Percentiles rank a stretch among this genome's conserved stretches.
Conservation (phyloP, 1,284 basidiomycete genomes). For the Ceratobasidium sp. region DNA sequence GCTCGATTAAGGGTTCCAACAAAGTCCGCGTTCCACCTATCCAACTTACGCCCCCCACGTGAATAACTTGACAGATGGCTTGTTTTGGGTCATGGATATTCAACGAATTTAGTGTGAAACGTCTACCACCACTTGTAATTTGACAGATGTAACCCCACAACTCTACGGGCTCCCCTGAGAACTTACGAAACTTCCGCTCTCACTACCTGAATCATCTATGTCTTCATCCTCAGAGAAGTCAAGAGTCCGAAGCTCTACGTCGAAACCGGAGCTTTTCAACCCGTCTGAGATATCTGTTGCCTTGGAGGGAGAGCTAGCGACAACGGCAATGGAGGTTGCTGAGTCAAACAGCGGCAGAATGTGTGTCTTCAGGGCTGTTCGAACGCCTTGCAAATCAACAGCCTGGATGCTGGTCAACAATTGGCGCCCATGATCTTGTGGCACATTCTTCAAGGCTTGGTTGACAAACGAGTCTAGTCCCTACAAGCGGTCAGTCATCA, state of each 20-base stretch:
- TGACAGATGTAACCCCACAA: background rate
- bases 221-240: constrained; percentile 69
- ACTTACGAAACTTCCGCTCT: constrained; percentile 50
- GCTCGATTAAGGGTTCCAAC: constrained; percentile 34
- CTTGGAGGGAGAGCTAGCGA: constrained; percentile 86
- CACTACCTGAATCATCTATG: constrained; percentile 57
- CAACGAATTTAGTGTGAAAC: background rate
- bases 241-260: constrained; percentile 77
- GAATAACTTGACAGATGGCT: background rate
- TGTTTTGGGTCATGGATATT: background rate
- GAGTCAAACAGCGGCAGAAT: constrained; percentile 90
- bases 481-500: constrained; percentile 57
- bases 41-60: background rate
- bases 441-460: constrained; percentile 84
- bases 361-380: constrained; percentile 75
- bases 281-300: constrained; percentile 76
- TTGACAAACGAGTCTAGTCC: constrained; percentile 84
- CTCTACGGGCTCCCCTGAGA: constrained; percentile 49
- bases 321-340: constrained; percentile 78
- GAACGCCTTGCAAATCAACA: constrained; percentile 82
- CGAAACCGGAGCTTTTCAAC: constrained; percentile 76
- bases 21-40: background rate
- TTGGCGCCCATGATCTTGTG: constrained; percentile 76
- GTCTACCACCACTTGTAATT: background rate
- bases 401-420: constrained; percentile 81